Conservation (phyloP, 768 basidiomycete species). For the Pleurotus giganteus region DNA sequence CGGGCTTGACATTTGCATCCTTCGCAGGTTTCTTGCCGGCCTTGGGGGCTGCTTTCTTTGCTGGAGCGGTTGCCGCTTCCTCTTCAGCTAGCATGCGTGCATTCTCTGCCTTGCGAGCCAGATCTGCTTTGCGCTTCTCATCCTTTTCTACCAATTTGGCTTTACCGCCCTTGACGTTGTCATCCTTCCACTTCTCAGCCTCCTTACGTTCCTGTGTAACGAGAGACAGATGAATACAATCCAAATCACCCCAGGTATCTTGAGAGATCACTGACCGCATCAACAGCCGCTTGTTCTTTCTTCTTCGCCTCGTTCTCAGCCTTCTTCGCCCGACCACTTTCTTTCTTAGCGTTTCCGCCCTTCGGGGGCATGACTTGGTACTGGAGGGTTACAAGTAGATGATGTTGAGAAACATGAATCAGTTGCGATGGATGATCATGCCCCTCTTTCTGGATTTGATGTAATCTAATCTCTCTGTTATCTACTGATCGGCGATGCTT, state of each 20-base stretch:
- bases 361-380: constrained; percentile 71
- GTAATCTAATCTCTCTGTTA: constrained; percentile 4
- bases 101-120: constrained; percentile 84
- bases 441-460: too few species aligned
- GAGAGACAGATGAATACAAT: constrained; percentile 3
- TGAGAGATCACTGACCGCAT: constrained; percentile 42
- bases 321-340: constrained; percentile 86
- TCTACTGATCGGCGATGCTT: constrained; percentile 9
- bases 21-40: constrained; percentile 48
- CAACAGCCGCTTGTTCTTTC: constrained; percentile 54
- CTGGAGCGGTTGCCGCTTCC: constrained; percentile 59
- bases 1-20: constrained; percentile 59
- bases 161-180: constrained; percentile 60
- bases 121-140: constrained; percentile 76
- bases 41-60: constrained; percentile 65
- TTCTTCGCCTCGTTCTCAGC: constrained; percentile 89
- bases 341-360: constrained; percentile 90
- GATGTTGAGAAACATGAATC: too few species aligned
- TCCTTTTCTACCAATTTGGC: constrained; percentile 68
- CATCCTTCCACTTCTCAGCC: constrained; percentile 64
- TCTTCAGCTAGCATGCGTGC: constrained; percentile 87
- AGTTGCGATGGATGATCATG: too few species aligned
- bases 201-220: constrained; percentile 65
- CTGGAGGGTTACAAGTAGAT: neutral
- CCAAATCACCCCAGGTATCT: neutral